Evolutionary conservation across 306 rosid species (phyloP), one percentile per base, ranked within the genome.

Genomic region (Rubus parviflorus): DNA sequence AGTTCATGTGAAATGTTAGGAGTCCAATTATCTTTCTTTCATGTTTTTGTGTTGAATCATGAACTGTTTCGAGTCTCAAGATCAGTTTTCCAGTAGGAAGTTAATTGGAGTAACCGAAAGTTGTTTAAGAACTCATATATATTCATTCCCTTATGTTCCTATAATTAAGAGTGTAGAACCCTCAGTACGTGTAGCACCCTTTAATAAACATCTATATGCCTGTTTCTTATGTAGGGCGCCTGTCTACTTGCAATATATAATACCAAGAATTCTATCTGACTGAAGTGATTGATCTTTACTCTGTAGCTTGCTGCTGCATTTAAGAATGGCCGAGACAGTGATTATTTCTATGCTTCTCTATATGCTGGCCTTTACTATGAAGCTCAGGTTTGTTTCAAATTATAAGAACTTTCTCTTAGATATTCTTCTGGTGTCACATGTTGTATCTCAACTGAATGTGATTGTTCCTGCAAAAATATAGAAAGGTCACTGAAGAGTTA

Each of bases 311-410:
- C 84, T 72, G 97, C 89, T 81, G 90, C 85, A 62, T 94, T 94
- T 87, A 85, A 91, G 19, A 82, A 79, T 75, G 82, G 97, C 80
- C 83, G 77, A 73, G 93, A 80, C 57, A 79, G 68, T 51, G 97
- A 92, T 2, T 86, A 80, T 60, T 92, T 94, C 83, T 92, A 92
- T 68, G 90, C 97, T 74, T 87, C 92, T 68, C 78, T 94, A 23
- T 92, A 94, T 73, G 95, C 97, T 22, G 97, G 97, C 41, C 97
- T 94, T 56, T 90, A 84, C 79, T 83, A 84, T 52, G 97, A 94
- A 89, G 86, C 95, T 80, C 89, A 92, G 98, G 98, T 94, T 82
- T 47, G 81, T 64, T 68, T 77, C 53, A 78, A 46, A 69, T 61
- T 77, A 80, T 25, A 63, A 38, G 52, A 72, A 16, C 60, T 76